A percentile compares a stretch with the other conserved stretches of the same genome.
Conservation (phyloP, 306 rosid genomes). For the Inga leiocalycina region DNA sequence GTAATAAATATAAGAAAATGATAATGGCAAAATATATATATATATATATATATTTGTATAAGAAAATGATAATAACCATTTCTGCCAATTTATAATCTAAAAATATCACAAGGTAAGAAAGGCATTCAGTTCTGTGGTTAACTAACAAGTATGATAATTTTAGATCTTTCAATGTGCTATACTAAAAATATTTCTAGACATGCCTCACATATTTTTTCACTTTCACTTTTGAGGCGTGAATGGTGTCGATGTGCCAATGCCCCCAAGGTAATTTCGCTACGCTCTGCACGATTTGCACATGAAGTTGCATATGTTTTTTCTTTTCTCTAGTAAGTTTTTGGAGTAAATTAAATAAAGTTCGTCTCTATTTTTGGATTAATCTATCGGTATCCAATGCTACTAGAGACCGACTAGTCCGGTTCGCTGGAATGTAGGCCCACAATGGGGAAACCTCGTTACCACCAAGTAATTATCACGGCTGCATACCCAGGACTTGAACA, state of each 20-base stretch:
- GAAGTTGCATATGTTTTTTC: conserved; percentile 18
- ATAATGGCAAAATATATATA: neutral
- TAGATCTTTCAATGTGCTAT: conserved; percentile 12
- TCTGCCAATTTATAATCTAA: neutral
- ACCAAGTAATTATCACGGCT: no score
- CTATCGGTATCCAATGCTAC: no score
- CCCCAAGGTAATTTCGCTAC: conserved; percentile 46
- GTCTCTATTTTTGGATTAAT: neutral
- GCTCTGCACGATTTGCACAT: neutral
- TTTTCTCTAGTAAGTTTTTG: neutral
- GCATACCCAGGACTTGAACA: no score
- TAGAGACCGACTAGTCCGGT: no score
- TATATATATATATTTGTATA: no score
- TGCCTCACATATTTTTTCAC: conserved; percentile 10
- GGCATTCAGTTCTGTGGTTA: conserved; percentile 3
- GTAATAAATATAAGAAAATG: neutral
- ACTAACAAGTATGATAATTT: neutral
- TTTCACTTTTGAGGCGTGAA: conserved; percentile 53
- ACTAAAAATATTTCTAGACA: neutral
- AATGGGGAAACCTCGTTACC: no score
- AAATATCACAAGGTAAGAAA: neutral
- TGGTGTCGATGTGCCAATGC: conserved; percentile 41
- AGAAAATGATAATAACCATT: neutral
- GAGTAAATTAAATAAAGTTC: neutral
- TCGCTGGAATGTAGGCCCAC: no score